phyloP scores from a whole-genome alignment of 768 basidiomycete species.

The Russula foetens region DNA sequence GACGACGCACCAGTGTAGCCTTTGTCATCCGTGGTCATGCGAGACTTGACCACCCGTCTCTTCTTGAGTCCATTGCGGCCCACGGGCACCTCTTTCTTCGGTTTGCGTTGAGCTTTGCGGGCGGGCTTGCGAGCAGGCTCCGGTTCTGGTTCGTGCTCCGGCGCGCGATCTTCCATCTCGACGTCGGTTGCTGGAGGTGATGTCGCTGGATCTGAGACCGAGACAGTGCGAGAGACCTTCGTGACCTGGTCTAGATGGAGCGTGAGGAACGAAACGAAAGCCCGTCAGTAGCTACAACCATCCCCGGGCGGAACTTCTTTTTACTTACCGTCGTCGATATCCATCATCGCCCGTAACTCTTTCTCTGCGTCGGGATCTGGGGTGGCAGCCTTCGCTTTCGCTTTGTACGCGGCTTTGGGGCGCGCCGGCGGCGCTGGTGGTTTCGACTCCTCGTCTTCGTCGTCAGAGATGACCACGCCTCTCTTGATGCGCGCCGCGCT shows the following conservation, averaged over 20 bases:
- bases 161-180: slow-evolving; percentile 22
- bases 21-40: slow-evolving; percentile 47
- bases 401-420: slow-evolving; percentile 25
- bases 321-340: slow-evolving; percentile 59
- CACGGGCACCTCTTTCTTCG: slow-evolving; percentile 61
- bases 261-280: slow-evolving; percentile 27
- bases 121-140: slow-evolving; percentile 24
- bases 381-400: slow-evolving; percentile 31
- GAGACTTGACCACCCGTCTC: slow-evolving; percentile 51
- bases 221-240: slow-evolving; percentile 2
- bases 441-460: slow-evolving; percentile 49
- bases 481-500: slow-evolving; percentile 35
- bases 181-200: slow-evolving; percentile 22
- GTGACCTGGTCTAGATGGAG: slow-evolving; percentile 23
- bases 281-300: too few relatives aligned
- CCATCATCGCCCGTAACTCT: slow-evolving; percentile 59
- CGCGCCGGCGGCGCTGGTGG: slow-evolving; percentile 28
- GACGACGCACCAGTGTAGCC: slow-evolving; percentile 60
- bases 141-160: slow-evolving; percentile 10
- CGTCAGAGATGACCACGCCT: slow-evolving; percentile 50
- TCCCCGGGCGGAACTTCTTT: too few relatives aligned
- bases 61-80: slow-evolving; percentile 76
- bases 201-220: slow-evolving; percentile 19
- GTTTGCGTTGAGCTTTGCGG: slow-evolving; percentile 30
- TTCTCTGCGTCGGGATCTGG: slow-evolving; percentile 37